Conservation (phyloP, 2,329 filamentous ascomycete genomes). For the Fusarium chlamydosporum region DNA sequence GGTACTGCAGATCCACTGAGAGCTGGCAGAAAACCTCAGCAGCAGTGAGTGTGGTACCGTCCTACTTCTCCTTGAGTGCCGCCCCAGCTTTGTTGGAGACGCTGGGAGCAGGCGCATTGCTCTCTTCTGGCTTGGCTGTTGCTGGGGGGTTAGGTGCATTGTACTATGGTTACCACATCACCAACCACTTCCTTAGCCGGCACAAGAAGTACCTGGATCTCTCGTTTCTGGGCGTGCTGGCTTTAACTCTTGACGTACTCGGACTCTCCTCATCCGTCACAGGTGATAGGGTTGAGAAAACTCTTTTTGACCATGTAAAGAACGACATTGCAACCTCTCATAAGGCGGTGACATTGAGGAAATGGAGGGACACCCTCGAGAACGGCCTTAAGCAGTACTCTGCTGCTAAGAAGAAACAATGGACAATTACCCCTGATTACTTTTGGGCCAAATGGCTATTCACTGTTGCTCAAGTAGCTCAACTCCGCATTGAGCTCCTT, state of each 20-base stretch:
- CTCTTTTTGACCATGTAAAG: not conserved
- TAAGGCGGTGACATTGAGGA: not conserved
- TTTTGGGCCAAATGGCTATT: conserved; percentile 16
- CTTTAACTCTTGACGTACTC: not conserved
- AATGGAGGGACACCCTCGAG: not conserved
- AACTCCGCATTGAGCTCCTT: conserved; percentile 3
- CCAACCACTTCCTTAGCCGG: not conserved
- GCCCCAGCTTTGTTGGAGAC: no score
- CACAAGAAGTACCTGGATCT: conserved; percentile 4
- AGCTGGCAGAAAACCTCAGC: not conserved
- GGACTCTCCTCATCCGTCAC: not conserved
- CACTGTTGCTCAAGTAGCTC: not conserved
- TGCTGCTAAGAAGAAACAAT: no score
- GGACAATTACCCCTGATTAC: not conserved
- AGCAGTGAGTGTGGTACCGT: no score
- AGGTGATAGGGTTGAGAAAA: not conserved
- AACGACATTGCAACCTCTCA: not conserved
- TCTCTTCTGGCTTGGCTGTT: not conserved
- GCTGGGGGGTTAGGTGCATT: not conserved
- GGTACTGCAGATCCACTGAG: conserved; percentile 13
- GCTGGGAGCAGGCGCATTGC: no score
- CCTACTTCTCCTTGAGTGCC: no score
- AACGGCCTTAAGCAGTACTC: not conserved
- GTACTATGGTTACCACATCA: not conserved
- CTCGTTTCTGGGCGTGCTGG: not conserved